These are phyloP conservation scores for Schwanniomyces polymorphus DNA, from an alignment of 805 yeast species.

Conservation along the genomic window DNA sequence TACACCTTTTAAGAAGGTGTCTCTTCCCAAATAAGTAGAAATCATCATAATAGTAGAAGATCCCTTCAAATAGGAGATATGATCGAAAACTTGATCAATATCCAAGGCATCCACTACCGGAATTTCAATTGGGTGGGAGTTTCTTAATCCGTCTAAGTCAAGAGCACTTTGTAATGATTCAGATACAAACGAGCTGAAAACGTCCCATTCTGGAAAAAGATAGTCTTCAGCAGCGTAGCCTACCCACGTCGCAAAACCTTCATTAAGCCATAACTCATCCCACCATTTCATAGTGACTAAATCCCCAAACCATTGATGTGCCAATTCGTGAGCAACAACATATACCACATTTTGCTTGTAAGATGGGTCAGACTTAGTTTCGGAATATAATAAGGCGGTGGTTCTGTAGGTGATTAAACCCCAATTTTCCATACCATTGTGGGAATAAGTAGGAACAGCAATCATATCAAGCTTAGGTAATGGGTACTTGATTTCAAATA, in stretches of 20 bases:
- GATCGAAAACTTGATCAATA: slow-evolving; percentile 79
- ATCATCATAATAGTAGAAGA: slow-evolving; percentile 78
- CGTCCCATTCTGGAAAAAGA: slow-evolving; percentile 80
- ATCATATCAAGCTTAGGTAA: slow-evolving; percentile 79
- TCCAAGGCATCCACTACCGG: slow-evolving; percentile 78
- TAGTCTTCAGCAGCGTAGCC: slow-evolving; percentile 69
- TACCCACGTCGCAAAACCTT: slow-evolving; percentile 89
- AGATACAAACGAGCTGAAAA: slow-evolving; percentile 57
- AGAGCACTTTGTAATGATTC: slow-evolving; percentile 52
- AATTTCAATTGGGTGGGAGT: slow-evolving; percentile 81
- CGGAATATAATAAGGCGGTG: slow-evolving; percentile 50
- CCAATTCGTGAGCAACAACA: slow-evolving; percentile 83
- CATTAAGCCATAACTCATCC: slow-evolving; percentile 89
- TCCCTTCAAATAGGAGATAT: slow-evolving; percentile 79
- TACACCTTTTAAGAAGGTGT: slow-evolving; percentile 70
- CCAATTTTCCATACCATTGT: slow-evolving; percentile 93
- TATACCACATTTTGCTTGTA: slow-evolving; percentile 74
- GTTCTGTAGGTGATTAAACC: slow-evolving; percentile 71
- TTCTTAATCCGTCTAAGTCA: slow-evolving; percentile 54
- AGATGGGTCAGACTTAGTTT: slow-evolving; percentile 44
- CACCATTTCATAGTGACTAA: slow-evolving; percentile 92
- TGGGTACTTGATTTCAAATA: slow-evolving; percentile 61
- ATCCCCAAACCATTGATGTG: slow-evolving; percentile 92
- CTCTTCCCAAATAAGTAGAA: slow-evolving; percentile 67
- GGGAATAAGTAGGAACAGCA: slow-evolving; percentile 77